Evolutionary conservation across 148 eudicot genomes (phyloP), one percentile per base, ranked within the genome.

Genomic region (Amaranthus hypochondriacus): DNA sequence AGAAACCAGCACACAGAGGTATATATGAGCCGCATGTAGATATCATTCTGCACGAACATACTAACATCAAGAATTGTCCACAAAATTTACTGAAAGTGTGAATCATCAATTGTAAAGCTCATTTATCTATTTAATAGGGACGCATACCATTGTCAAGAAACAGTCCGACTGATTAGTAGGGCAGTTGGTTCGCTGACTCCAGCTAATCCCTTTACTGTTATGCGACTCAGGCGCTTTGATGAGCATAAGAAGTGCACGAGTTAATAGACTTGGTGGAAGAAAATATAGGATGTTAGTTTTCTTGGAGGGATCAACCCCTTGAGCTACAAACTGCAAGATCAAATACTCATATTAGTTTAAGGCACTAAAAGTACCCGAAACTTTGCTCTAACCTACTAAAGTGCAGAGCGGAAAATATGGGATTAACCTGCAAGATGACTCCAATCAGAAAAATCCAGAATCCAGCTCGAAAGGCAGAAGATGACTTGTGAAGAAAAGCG

Each of bases 201-300:
- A 93, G 81, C 87, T 84, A 70, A 93, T 71, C 66, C 93, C 96
- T 9, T 14, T 73, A 5, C 4, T 48, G 55, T 62, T 11, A 43
- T 60, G 18, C 14, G 68, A 73, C 7, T 60, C 48, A 74, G 86
- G 81, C 44, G 91, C 93, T 66, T 2, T 73, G 68, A 86, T 75
- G 69, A 92, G 88, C 79, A 90, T 77, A 51, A 59, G 53, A 78
- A 92, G 76, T 55, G 90, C 93, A 74, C 76, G 58, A 18, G 89
- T 86, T 7, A 93, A 83, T 78, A 85, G 85, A 84, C 83, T 83
- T 54, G 96, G 94, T 47, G 98, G 98, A 64, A 88, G 85, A 8
- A 83, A 66, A 55, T 87, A 86, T 86, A 91, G 81, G 71, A 84
- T 48, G 59, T 68, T 74, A 53, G 78, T 74, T 9, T 68, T 72